A percentile compares a stretch with the other conserved stretches of the same genome.
Conservation (phyloP, 129 eudicot species). For the Sambucus nigra region DNA sequence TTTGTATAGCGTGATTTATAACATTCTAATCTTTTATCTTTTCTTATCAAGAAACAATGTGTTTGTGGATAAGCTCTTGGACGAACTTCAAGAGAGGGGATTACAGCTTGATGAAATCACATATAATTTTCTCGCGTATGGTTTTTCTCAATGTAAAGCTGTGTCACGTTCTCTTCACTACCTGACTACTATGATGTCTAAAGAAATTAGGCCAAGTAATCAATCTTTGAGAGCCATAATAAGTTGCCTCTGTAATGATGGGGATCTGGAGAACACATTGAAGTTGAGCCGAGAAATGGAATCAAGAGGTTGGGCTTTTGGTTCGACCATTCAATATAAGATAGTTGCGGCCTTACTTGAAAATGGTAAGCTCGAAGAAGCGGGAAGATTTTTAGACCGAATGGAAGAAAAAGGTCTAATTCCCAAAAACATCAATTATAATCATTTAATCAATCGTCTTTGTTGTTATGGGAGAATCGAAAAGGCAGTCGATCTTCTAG, state of each 20-base stretch:
- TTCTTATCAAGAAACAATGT: slow-evolving; percentile 24
- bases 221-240: slow-evolving; percentile 47
- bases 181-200: slow-evolving; percentile 46
- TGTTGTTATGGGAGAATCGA: slow-evolving; percentile 36
- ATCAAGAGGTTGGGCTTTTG: slow-evolving; percentile 41
- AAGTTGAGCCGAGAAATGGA: slow-evolving; percentile 68
- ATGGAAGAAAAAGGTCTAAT: slow-evolving; percentile 30
- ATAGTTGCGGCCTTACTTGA: slow-evolving; percentile 32
- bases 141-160: slow-evolving; percentile 31
- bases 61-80: slow-evolving; percentile 28
- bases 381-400: slow-evolving; percentile 45
- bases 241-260: slow-evolving; percentile 23
- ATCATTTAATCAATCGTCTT: slow-evolving; percentile 49
- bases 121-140: slow-evolving; percentile 50
- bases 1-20: slow-evolving; percentile 33
- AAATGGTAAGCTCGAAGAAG: slow-evolving; percentile 33
- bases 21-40: slow-evolving; percentile 67
- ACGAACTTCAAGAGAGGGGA: slow-evolving; percentile 38
- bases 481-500: slow-evolving; percentile 56
- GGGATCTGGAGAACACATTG: slow-evolving; percentile 44
- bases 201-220: slow-evolving; percentile 58
- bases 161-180: slow-evolving; percentile 36
- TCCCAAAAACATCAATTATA: slow-evolving; percentile 43
- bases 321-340: slow-evolving; percentile 37
- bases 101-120: slow-evolving; percentile 37